Conservation (phyloP, 805 yeast genomes). For the Yarrowia hollandica region DNA sequence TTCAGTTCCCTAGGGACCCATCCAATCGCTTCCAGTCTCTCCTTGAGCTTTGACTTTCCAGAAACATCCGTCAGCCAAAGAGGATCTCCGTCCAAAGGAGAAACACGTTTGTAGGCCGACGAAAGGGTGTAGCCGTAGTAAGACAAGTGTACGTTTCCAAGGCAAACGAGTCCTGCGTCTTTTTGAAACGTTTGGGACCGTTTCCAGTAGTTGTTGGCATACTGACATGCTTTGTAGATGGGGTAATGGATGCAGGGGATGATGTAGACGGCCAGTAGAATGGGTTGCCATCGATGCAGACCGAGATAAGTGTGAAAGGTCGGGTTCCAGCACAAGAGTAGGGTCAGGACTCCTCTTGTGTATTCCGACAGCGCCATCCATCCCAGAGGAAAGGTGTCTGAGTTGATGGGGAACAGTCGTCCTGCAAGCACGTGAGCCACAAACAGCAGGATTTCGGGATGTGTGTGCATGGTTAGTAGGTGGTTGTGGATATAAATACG, state of each 20-base stretch:
- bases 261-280: constrained; percentile 8
- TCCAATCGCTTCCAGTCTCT: constrained; percentile 5
- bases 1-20: constrained; percentile 4
- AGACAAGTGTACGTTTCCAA: neutral
- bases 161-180: neutral
- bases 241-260: constrained; percentile 19
- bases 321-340: constrained; percentile 7
- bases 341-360: neutral
- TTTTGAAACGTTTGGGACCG: constrained; percentile 16
- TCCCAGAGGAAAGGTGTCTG: constrained; percentile 14
- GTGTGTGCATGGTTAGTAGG: constrained; percentile 14
- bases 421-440: constrained; percentile 17
- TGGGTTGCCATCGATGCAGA: neutral
- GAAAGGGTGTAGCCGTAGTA: constrained; percentile 19
- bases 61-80: constrained; percentile 6
- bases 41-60: neutral
- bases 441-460: constrained; percentile 20
- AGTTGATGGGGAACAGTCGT: constrained; percentile 6
- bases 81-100: constrained; percentile 19
- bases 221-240: constrained; percentile 5
- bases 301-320: neutral
- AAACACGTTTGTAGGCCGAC: constrained; percentile 12
- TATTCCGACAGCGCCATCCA: constrained; percentile 18
- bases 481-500: constrained; percentile 24
- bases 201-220: constrained; percentile 20